These are phyloP conservation scores for Acacia melanoxylon DNA, from an alignment of 306 rosid genomes.

Conservation along the genomic window DNA sequence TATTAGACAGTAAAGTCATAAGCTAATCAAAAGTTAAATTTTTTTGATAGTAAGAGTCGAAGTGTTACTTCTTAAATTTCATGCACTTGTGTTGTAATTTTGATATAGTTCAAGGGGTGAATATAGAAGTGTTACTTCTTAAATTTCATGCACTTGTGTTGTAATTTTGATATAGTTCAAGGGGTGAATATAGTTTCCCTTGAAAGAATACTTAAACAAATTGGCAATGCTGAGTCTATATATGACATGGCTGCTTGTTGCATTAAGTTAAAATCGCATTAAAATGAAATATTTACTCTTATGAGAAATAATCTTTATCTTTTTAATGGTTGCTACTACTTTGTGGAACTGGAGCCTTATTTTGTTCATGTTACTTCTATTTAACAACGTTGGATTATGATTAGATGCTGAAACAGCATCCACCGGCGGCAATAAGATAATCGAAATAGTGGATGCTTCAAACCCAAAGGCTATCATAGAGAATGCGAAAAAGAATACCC, in stretches of 20 bases:
- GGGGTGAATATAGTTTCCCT: background rate
- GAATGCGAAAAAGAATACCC: constrained; percentile 39
- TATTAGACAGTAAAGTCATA: background rate
- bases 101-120: background rate
- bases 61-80: background rate
- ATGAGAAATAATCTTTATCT: background rate
- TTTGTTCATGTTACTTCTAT: constrained; percentile 2
- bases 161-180: background rate
- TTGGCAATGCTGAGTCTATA: background rate
- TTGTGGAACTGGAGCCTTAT: constrained; percentile 8
- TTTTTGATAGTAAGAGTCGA: background rate
- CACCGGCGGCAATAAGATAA: background rate
- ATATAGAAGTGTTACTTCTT: no score
- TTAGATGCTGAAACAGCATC: constrained; percentile 40
- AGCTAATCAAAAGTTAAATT: background rate
- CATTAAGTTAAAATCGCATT: background rate
- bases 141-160: no score
- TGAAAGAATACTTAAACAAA: background rate
- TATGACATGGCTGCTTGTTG: background rate
- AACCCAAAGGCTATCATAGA: constrained; percentile 53
- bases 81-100: background rate
- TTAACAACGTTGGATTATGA: constrained; percentile 17
- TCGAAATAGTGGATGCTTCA: constrained; percentile 34
- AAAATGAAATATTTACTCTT: background rate
- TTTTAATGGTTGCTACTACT: background rate